These are phyloP conservation scores for Hanseniaspora valbyensis DNA, from an alignment of 805 yeast species.

Conservation along the genomic window DNA sequence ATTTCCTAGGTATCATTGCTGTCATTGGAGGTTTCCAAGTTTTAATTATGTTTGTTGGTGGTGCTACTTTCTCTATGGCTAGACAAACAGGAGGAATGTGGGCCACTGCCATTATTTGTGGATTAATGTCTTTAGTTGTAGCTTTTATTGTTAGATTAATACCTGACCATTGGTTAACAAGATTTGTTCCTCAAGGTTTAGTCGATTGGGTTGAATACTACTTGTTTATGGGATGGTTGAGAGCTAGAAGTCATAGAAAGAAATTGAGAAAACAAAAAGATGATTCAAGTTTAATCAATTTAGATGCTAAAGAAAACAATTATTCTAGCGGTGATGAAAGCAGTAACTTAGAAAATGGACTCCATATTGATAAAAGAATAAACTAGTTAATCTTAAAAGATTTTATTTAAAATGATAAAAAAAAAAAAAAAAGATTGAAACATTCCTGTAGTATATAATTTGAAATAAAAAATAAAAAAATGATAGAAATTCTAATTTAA, in stretches of 20 bases:
- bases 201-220: conserved; percentile 27
- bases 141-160: conserved; percentile 66
- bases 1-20: conserved; percentile 59
- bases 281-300: background rate
- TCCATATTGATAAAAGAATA: too few species aligned
- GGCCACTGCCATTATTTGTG: conserved; percentile 78
- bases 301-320: background rate
- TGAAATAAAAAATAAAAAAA: too few species aligned
- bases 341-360: conserved; percentile 13
- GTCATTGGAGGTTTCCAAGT: conserved; percentile 79
- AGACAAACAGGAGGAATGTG: conserved; percentile 78
- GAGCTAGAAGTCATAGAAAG: conserved; percentile 5
- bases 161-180: conserved; percentile 68
- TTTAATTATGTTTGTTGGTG: conserved; percentile 91
- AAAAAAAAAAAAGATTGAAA: too few species aligned
- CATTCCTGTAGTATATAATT: too few species aligned
- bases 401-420: too few species aligned
- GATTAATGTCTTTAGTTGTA: conserved; percentile 66
- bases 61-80: conserved; percentile 79
- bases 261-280: background rate
- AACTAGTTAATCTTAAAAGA: too few species aligned
- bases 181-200: conserved; percentile 51
- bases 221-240: conserved; percentile 14
- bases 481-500: too few species aligned
- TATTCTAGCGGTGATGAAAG: conserved; percentile 3